These are phyloP conservation scores for Xylaria hypoxylon DNA, from an alignment of 2,329 filamentous ascomycete species.

Conservation along the genomic window DNA sequence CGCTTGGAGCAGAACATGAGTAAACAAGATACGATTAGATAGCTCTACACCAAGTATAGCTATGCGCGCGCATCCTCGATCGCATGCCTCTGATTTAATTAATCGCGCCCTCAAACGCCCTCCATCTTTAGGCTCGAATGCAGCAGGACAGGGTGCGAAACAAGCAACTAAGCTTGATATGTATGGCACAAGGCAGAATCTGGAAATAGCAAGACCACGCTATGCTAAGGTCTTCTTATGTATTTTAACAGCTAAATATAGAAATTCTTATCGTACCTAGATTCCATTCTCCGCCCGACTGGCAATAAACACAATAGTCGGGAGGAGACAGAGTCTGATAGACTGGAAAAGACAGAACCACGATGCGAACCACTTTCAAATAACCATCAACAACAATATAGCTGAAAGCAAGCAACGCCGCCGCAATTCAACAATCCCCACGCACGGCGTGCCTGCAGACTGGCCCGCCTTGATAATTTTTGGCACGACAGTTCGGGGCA, in stretches of 20 bases:
- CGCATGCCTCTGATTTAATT: neutral
- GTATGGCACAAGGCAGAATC: neutral
- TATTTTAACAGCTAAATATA: slow-evolving; percentile 45
- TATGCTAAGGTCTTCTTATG: slow-evolving; percentile 36
- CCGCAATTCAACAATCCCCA: slow-evolving; percentile 39
- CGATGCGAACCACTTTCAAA: slow-evolving; percentile 46
- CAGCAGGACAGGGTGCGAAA: neutral
- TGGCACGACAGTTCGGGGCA: slow-evolving; percentile 8
- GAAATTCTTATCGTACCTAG: slow-evolving; percentile 43
- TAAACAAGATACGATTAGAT: no score
- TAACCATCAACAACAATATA: slow-evolving; percentile 42
- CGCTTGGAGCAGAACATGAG: no score
- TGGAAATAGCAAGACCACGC: neutral
- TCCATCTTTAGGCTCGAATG: neutral
- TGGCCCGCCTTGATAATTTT: slow-evolving; percentile 7
- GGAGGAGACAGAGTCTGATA: slow-evolving; percentile 21
- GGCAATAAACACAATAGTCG: slow-evolving; percentile 31
- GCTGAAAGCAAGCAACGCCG: slow-evolving; percentile 42
- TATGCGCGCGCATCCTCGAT: slow-evolving; percentile 16
- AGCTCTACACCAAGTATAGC: slow-evolving; percentile 1
- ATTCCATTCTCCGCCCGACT: slow-evolving; percentile 37
- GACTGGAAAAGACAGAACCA: slow-evolving; percentile 36
- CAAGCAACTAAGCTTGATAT: neutral
- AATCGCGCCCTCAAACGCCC: neutral
- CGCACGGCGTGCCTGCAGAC: slow-evolving; percentile 17